Evolutionary conservation across 768 basidiomycete species (phyloP).

Genomic region (Sporobolomyces phaffii): DNA sequence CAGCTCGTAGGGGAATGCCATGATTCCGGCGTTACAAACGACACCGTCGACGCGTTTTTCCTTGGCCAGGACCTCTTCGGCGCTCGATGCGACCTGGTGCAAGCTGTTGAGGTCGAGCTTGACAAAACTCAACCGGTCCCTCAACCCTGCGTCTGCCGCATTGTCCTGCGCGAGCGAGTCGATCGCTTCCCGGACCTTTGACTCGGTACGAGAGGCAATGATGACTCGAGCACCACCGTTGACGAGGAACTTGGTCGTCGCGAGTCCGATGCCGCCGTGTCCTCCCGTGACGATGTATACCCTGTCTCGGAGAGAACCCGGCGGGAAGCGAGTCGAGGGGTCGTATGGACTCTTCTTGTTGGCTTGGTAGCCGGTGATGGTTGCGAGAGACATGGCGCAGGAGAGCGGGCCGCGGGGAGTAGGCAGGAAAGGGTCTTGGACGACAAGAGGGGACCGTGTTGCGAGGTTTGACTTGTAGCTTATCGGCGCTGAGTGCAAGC

Average conservation of each 20-base stretch:
- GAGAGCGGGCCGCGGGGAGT: too few relatives aligned
- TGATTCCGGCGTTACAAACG: slow-evolving; percentile 52
- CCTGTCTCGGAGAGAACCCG: slow-evolving; percentile 50
- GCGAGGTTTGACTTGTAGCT: too few relatives aligned
- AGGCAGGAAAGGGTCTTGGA: too few relatives aligned
- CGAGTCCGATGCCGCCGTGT: slow-evolving; percentile 53
- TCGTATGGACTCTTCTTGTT: slow-evolving; percentile 26
- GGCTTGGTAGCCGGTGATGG: slow-evolving; percentile 15
- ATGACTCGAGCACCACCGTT: slow-evolving; percentile 56
- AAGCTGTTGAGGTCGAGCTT: slow-evolving; percentile 56
- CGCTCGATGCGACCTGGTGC: slow-evolving; percentile 52
- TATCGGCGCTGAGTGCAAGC: too few relatives aligned
- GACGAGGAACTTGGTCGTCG: slow-evolving; percentile 55
- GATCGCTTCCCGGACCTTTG: slow-evolving; percentile 53
- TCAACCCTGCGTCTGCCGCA: slow-evolving; percentile 45
- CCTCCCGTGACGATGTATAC: slow-evolving; percentile 59
- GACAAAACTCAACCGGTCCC: slow-evolving; percentile 50
- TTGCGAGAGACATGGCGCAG: slow-evolving; percentile 2
- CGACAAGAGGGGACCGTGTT: too few relatives aligned
- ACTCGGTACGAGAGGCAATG: slow-evolving; percentile 54
- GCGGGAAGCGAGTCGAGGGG: slow-evolving; percentile 50
- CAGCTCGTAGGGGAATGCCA: slow-evolving; percentile 40
- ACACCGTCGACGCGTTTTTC: slow-evolving; percentile 58
- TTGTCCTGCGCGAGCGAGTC: slow-evolving; percentile 50
- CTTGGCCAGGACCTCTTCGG: slow-evolving; percentile 52